A percentile compares a stretch with the other conserved stretches of the same genome.
These are phyloP conservation scores for Phytophthora ohioensis DNA, from an alignment of 352 stramenopile species.

Conservation along the genomic window DNA sequence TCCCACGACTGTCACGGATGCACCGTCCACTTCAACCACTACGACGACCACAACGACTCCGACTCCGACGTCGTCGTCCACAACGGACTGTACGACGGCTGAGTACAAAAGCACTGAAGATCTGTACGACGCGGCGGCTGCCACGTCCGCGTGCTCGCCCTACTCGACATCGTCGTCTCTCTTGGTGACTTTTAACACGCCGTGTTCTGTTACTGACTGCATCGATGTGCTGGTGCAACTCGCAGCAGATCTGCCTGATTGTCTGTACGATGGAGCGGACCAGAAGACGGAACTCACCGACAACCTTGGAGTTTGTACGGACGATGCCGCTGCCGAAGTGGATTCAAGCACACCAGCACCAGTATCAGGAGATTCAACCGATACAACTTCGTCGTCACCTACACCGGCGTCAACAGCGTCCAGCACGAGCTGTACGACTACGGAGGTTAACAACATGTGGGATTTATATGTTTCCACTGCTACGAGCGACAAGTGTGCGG, in stretches of 20 bases:
- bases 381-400: constrained; percentile 3
- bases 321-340: neutral
- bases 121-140: constrained; percentile 27
- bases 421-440: constrained; percentile 23
- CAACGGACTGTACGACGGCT: constrained; percentile 20
- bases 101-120: constrained; percentile 26
- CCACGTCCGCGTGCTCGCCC: constrained; percentile 20
- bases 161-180: constrained; percentile 23
- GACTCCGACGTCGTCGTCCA: constrained; percentile 24
- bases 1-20: constrained; percentile 9
- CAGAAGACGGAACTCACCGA: constrained; percentile 25
- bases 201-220: constrained; percentile 33
- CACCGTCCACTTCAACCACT: neutral
- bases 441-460: constrained; percentile 31
- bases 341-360: constrained; percentile 9
- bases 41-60: constrained; percentile 11
- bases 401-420: constrained; percentile 27
- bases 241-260: constrained; percentile 22
- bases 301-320: constrained; percentile 25
- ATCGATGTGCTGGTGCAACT: constrained; percentile 24
- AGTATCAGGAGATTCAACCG: neutral
- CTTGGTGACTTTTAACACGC: constrained; percentile 24
- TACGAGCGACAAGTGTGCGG: constrained; percentile 33
- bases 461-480: constrained; percentile 30
- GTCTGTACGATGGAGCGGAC: constrained; percentile 34